Conservation (phyloP, 208 protist genomes). For the Jaenimonas drosophilae region DNA sequence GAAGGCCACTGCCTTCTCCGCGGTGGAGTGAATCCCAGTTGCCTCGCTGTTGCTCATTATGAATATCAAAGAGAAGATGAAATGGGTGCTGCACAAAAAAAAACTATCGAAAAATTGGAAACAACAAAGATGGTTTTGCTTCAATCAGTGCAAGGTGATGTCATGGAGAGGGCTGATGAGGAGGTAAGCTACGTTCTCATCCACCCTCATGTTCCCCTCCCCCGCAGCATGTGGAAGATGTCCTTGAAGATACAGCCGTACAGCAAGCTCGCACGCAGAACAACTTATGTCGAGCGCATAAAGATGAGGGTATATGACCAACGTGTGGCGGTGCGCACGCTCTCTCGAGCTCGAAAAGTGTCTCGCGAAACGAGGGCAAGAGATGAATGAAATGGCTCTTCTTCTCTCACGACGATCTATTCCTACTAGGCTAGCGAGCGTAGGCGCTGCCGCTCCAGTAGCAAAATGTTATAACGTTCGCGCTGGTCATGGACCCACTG, state of each 20-base stretch:
- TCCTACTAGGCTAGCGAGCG: neutral
- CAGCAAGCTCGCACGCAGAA: no score
- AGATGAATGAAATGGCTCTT: no score
- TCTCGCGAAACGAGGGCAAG: no score
- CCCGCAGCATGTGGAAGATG: neutral
- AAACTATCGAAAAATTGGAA: neutral
- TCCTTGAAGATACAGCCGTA: neutral
- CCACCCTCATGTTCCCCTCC: neutral
- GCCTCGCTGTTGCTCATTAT: neutral
- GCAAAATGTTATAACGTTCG: constrained; percentile 35
- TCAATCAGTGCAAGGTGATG: no score
- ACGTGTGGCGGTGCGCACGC: no score
- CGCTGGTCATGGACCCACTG: constrained; percentile 68
- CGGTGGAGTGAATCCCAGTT: constrained; percentile 23
- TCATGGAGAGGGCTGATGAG: no score
- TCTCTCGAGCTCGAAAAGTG: no score
- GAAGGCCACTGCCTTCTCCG: constrained; percentile 43
- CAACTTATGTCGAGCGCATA: no score
- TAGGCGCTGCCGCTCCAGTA: constrained; percentile 24
- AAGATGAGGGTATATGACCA: no score
- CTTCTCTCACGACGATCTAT: constrained; percentile 3
- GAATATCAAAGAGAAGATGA: neutral
- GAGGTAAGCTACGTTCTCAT: no score
- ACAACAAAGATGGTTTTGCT: constrained; percentile 2
- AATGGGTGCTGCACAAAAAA: neutral